Base-by-base conservation (phyloP, 768 basidiomycete genomes). In the Holtermannia corniformis region DNA sequence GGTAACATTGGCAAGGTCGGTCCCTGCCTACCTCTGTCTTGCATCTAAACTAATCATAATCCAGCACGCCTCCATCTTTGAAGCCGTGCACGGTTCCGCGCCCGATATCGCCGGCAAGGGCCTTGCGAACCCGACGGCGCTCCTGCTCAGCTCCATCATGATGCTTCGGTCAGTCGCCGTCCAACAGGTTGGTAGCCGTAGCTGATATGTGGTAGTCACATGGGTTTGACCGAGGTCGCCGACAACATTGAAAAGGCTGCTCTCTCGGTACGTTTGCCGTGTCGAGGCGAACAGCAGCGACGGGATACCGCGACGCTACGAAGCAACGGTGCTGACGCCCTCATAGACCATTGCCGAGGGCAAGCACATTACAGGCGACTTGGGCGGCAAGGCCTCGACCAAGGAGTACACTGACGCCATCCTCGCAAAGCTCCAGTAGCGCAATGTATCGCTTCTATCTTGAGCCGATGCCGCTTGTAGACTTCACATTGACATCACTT, bases 31-130 rank as follows among this genome's bases (percentile, higher is more conserved):
- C n/a, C n/a, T 13, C 4, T 32, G 40, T 27, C 42, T 45, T 5
- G 51, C 51, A 27, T 64, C 27, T 37, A 54, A 22, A n/a, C n/a
- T 47, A 20, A 24, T 24, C 40, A n/a, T n/a, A 55, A 16, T 51
- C 23, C 59, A 90, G 86, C 91, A 96, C 73, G 95, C 95, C 28
- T 96, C 92, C 51, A 99, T 99, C 73, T 99, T 97, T 64, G 95
- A 99, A 76, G 95, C 95, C 57, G 95, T 99, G 11, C 95, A 99
- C 75, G 95, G 95, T 52, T 96, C 92, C 19, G 95, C 95, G 5
- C 93, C 95, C n/a, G 95, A 97, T 73, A 99, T 97, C 70, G 93
- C 88, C 60, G 92, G 88, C 77, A 76, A 68, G 77, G 75, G 56
- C 47, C 60, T 67, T 48, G 93, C 95, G 68, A 99, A 99, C 78